Conservation (phyloP, 352 stramenopile genomes). For the Phytophthora ohioensis region DNA sequence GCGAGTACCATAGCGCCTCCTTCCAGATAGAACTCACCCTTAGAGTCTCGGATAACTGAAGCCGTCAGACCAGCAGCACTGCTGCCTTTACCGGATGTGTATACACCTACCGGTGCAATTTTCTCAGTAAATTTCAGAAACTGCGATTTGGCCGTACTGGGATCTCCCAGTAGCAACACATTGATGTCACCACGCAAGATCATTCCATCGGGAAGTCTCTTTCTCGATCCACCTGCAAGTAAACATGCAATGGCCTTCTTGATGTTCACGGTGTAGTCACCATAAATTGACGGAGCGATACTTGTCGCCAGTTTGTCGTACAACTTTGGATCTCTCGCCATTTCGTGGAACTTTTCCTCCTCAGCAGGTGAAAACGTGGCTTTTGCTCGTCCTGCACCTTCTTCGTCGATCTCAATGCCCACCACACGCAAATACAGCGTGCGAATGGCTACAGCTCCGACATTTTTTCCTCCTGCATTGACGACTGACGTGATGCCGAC, state of each 20-base stretch:
- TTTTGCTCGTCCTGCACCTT: slow-evolving; percentile 89
- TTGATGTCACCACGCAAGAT: slow-evolving; percentile 99
- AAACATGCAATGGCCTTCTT: slow-evolving; percentile 97
- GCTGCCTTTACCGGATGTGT: slow-evolving; percentile 99
- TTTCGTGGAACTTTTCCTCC: slow-evolving; percentile 97
- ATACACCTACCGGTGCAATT: slow-evolving; percentile 97
- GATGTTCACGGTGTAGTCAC: slow-evolving; percentile 97
- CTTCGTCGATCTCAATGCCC: slow-evolving; percentile 95
- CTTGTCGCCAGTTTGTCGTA: slow-evolving; percentile 93
- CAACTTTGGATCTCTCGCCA: slow-evolving; percentile 91
- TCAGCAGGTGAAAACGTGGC: slow-evolving; percentile 96
- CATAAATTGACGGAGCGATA: slow-evolving; percentile 96
- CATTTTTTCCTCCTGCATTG: slow-evolving; percentile 75
- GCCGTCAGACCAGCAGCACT: slow-evolving; percentile 97
- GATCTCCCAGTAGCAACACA: slow-evolving; percentile 97
- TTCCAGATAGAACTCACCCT: slow-evolving; percentile 99
- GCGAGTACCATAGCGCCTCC: slow-evolving; percentile 98
- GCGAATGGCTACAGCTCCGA: slow-evolving; percentile 88
- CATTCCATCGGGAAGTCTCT: slow-evolving; percentile 96
- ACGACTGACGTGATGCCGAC: slow-evolving; percentile 97
- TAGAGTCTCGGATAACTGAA: slow-evolving; percentile 95
- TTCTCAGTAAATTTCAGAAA: slow-evolving; percentile 99
- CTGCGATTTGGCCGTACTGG: slow-evolving; percentile 98
- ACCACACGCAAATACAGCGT: slow-evolving; percentile 97
- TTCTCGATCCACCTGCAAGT: slow-evolving; percentile 94